phyloP scores from a whole-genome alignment of 1,284 basidiomycete genomes.

The Fomes fomentarius region DNA sequence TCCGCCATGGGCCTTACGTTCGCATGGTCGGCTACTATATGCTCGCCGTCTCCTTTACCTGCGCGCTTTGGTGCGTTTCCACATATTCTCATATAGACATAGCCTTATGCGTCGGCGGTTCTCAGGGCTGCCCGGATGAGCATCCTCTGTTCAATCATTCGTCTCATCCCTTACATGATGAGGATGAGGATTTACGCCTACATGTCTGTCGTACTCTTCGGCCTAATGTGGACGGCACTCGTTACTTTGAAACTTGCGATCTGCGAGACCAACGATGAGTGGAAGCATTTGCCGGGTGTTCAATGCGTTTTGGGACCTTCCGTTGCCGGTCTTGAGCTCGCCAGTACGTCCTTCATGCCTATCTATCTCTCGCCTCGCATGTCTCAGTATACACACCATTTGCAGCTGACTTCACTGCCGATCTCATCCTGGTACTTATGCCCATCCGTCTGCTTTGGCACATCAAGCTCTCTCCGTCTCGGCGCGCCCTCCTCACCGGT shows the following conservation, averaged over 20 bases:
- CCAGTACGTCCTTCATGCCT: slow-evolving; percentile 23
- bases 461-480: slow-evolving; percentile 22
- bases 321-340: slow-evolving; percentile 31
- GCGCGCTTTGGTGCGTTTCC: slow-evolving; percentile 32
- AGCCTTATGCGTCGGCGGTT: too few species aligned
- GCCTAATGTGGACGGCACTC: slow-evolving; percentile 30
- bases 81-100: too few species aligned
- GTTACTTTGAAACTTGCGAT: slow-evolving; percentile 29
- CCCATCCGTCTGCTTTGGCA: slow-evolving; percentile 32
- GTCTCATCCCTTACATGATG: slow-evolving; percentile 32
- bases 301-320: slow-evolving; percentile 33
- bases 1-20: slow-evolving; percentile 20
- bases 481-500: slow-evolving; percentile 25
- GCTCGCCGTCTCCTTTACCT: slow-evolving; percentile 30
- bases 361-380: background rate
- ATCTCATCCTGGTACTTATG: slow-evolving; percentile 28
- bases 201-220: slow-evolving; percentile 23
- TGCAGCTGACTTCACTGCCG: slow-evolving; percentile 32
- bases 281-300: slow-evolving; percentile 26
- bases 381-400: too few species aligned
- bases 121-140: slow-evolving; percentile 36
- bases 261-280: slow-evolving; percentile 28
- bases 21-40: slow-evolving; percentile 36
- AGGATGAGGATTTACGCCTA: slow-evolving; percentile 23
- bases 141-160: slow-evolving; percentile 33